Base-by-base conservation (phyloP, 2,329 filamentous ascomycete species). In the Paracorniculantispora psalliotae region DNA sequence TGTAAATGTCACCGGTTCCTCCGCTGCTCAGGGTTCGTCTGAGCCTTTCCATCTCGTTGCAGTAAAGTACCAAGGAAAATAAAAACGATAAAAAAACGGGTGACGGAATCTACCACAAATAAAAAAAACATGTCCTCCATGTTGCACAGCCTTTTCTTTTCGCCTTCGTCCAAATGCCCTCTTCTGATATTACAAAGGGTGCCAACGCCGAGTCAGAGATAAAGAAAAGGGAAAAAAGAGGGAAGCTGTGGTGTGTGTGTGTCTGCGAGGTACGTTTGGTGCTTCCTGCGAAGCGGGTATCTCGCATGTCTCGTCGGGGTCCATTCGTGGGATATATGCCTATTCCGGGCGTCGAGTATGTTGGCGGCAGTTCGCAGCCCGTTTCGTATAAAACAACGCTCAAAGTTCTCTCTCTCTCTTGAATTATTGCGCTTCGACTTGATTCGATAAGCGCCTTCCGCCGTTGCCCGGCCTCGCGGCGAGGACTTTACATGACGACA, bases 401-500 rank as follows among this genome's bases (percentile, higher is more conserved):
- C 26, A 6, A 15, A 8, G 25, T 19, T 26, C 23, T 56, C 33
- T 15, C 17, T 26, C 48, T 56, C 15, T n/a, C n/a, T n/a, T n/a
- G 15, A 37, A 44, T 23, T 37, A 15, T 39, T 43, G 30, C 30
- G 5, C 33, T 39, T 44, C 12, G 44, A 15, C 44, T 26, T 47
- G 3, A 47, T 44, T 61, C 21, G 46, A 25, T 33, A 50, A 15
- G 47, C 17, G n/a, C n/a, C 6, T 5, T 50, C 13, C 25, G 33
- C 54, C 8, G 21, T 10, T 39, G 21, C 13, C 19, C 59, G 47
- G 47, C 35, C 26, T 19, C 41, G 30, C 26, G 41, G 56, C 55
- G 19, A 39, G 57, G 61, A 63, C 61, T 65, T 73, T 84, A 97
- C 93, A 97, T 97, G 77, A 99, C 87, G 69, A 89, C 83, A 80